Percentiles rank a stretch among this genome's conserved stretches.
Conservation (phyloP, 2,329 filamentous ascomycete genomes). For the Trichoderma pleuroti region DNA sequence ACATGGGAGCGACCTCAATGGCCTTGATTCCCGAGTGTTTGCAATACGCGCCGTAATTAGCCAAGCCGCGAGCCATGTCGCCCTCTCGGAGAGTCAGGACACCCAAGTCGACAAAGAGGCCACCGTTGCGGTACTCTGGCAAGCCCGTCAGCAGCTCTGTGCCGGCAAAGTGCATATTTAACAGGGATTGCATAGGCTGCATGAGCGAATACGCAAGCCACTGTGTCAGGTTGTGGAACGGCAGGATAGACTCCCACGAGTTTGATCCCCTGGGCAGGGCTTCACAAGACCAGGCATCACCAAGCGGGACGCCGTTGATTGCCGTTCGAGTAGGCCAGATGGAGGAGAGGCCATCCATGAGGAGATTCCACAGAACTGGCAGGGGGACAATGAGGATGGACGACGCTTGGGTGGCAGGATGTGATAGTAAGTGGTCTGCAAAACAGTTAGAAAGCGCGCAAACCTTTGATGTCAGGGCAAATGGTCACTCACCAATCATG, state of each 20-base stretch:
- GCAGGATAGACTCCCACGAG: slow-evolving; percentile 73
- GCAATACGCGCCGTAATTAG: slow-evolving; percentile 61
- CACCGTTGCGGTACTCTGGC: slow-evolving; percentile 90
- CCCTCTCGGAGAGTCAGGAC: slow-evolving; percentile 70
- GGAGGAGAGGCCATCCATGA: slow-evolving; percentile 79
- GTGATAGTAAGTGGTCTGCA: slow-evolving; percentile 84
- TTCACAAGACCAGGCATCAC: slow-evolving; percentile 90
- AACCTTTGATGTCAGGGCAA: slow-evolving; percentile 3
- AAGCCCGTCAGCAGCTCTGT: slow-evolving; percentile 80
- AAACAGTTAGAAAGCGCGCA: slow-evolving; percentile 21
- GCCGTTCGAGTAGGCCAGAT: slow-evolving; percentile 91
- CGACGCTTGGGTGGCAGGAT: slow-evolving; percentile 83
- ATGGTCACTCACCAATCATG: slow-evolving; percentile 70
- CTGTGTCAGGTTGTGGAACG: slow-evolving; percentile 91
- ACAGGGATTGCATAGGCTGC: slow-evolving; percentile 80
- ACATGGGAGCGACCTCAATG: slow-evolving; percentile 55
- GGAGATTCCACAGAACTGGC: slow-evolving; percentile 82
- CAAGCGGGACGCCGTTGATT: slow-evolving; percentile 81
- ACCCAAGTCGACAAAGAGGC: slow-evolving; percentile 80
- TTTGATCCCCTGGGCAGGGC: slow-evolving; percentile 66
- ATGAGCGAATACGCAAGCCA: slow-evolving; percentile 94
- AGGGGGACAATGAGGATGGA: slow-evolving; percentile 84
- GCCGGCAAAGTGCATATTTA: slow-evolving; percentile 77
- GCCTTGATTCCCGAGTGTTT: slow-evolving; percentile 64
- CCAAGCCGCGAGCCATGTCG: slow-evolving; percentile 67